phyloP scores from a whole-genome alignment of 805 yeast genomes.

The Wickerhamiella sorbophila region DNA sequence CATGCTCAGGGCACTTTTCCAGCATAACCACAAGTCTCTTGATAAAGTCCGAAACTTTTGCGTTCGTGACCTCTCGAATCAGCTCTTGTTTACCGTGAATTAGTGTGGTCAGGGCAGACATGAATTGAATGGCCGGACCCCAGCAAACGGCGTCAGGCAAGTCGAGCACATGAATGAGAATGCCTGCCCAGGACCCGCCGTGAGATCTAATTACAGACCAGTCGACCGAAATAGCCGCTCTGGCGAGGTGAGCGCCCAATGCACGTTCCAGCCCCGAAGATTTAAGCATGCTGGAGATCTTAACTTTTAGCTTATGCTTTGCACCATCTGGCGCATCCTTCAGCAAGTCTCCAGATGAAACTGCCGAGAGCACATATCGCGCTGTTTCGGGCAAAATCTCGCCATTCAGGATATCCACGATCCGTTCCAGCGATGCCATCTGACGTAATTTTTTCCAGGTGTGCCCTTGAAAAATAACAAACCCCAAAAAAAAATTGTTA shows the following conservation, averaged over 20 bases:
- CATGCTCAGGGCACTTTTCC: conserved; percentile 4
- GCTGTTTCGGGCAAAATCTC: neutral
- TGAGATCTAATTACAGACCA: conserved; percentile 25
- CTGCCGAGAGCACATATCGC: neutral
- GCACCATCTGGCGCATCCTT: neutral
- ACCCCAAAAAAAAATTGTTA: no score
- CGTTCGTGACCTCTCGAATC: conserved; percentile 71
- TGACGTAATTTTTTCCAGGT: conserved; percentile 1
- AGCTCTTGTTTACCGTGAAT: conserved; percentile 66
- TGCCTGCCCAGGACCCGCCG: conserved; percentile 28
- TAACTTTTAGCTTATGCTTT: conserved; percentile 22
- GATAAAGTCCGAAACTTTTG: conserved; percentile 54
- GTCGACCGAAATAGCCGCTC: conserved; percentile 14
- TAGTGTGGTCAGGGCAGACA: conserved; percentile 16
- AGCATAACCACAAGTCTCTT: conserved; percentile 20
- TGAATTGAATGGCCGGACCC: conserved; percentile 19
- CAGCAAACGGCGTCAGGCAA: conserved; percentile 25
- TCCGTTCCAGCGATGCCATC: neutral
- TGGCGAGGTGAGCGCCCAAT: conserved; percentile 26
- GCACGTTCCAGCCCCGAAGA: conserved; percentile 26
- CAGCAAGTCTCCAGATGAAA: neutral
- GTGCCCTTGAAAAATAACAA: no score
- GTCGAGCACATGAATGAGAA: conserved; percentile 27
- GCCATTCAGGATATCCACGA: neutral
- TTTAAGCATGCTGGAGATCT: conserved; percentile 26